Base-by-base conservation (phyloP, 495 filamentous ascomycete species). In the Penicillium steckii region DNA sequence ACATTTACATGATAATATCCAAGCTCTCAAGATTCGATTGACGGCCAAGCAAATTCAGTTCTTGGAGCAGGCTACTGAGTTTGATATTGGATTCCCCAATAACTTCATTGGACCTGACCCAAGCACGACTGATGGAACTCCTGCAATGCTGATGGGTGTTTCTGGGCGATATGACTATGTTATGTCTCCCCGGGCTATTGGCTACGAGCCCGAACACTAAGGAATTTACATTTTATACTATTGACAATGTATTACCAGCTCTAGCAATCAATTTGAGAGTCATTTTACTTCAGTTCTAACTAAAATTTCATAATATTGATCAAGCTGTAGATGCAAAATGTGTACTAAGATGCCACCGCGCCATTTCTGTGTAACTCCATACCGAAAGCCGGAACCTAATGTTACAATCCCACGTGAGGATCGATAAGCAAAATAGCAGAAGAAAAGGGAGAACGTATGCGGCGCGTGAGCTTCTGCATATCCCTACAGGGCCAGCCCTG, bases 1-100 rank as follows among this genome's bases (percentile, higher is more conserved):
- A 59, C 83, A 90, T 59, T 62, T 89, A 18, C 71, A 79, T 49
- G 77, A 76, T 37, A 90, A 88, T 43, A 83, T 88, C 45, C 70
- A 82, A 55, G 82, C 80, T 0, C 61, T 90, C 41, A 67, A 50
- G 0, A 71, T 89, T 25, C 64, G 65, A 1, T 62, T 89, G 33
- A 78, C 74, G 6, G 57, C 75, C 13, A 69, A 83, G 53, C 79
- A 89, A 38, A 75, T 88, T 33, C 61, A 76, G 27, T 71, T 81
- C 49, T 68, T 88, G 27, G 83, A 88, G 44, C 60, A 62, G 13
- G 70, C 73, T 3, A 60, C 44, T 15, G 52, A 64, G 2, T 82
- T 85, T 47, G 76, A 83, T 42, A 12, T 70, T 26, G 82, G 81
- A 1, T 85, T 82, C 55, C 81, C 82, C 1, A 58, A 54, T 32